phyloP scores from a whole-genome alignment of 2,329 filamentous ascomycete species.

The Alternaria ethzedia region DNA sequence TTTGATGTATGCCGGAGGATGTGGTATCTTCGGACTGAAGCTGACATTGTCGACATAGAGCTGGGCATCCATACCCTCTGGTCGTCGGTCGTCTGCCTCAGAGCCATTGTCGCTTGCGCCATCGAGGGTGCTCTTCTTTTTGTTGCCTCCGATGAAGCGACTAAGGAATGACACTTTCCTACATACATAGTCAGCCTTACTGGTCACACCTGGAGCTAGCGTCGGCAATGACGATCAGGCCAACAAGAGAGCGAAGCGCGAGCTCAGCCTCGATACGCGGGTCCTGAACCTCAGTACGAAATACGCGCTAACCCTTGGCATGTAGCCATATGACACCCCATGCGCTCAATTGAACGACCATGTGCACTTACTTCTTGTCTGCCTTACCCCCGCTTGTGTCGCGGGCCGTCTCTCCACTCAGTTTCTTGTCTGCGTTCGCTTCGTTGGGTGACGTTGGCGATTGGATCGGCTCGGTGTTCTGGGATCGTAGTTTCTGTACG shows the following conservation, averaged over 20 bases:
- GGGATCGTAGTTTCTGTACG: slow-evolving; percentile 62
- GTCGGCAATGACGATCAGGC: slow-evolving; percentile 39
- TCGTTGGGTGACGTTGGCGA: slow-evolving; percentile 55
- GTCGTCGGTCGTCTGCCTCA: slow-evolving; percentile 70
- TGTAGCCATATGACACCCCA: neutral
- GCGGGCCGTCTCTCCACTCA: slow-evolving; percentile 31
- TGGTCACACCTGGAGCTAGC: slow-evolving; percentile 23
- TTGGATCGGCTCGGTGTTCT: slow-evolving; percentile 47
- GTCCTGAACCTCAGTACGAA: neutral
- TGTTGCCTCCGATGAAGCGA: slow-evolving; percentile 75
- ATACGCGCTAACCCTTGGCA: slow-evolving; percentile 1
- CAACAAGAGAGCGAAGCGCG: slow-evolving; percentile 5
- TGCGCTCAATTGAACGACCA: neutral
- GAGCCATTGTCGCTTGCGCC: slow-evolving; percentile 68
- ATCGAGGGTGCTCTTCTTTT: slow-evolving; percentile 69
- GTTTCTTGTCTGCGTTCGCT: slow-evolving; percentile 52
- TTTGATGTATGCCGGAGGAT: slow-evolving; percentile 89
- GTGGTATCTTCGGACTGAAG: slow-evolving; percentile 85
- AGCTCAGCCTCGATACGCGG: slow-evolving; percentile 1
- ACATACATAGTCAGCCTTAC: slow-evolving; percentile 23
- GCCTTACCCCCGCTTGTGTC: slow-evolving; percentile 31
- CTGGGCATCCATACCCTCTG: slow-evolving; percentile 81
- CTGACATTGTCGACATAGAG: slow-evolving; percentile 77
- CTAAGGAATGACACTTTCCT: slow-evolving; percentile 94
- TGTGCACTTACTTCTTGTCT: slow-evolving; percentile 47